Base-by-base conservation (phyloP, 176 grass and related monocot genomes). In the Aegilops speltoides region DNA sequence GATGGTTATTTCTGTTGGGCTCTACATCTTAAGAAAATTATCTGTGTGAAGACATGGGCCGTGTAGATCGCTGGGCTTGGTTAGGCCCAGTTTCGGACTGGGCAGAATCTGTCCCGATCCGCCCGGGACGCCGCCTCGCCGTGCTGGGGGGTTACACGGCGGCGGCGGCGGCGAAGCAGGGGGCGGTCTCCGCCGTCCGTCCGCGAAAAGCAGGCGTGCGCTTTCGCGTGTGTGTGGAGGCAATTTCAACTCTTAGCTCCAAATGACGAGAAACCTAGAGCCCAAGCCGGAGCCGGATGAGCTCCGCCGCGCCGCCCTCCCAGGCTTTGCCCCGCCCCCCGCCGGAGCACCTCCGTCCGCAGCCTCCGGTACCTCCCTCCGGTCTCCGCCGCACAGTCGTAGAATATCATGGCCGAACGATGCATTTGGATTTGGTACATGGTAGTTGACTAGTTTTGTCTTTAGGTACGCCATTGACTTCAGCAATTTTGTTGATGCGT, bases 201-300 rank as follows among this genome's bases (percentile, higher is more conserved):
- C 68, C 20, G 20, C 36, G 14, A 28, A 11, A 52, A 0, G 25
- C 45, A 15, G 43, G 45, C 45, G 15, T 9, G 41, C 12, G 43
- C 43, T 12, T 45, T 1, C 43, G 38, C 3, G 31, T 34, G 68
- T 13, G 68, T 5, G 20, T 23, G 68, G 68, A 71, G 10, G 25
- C 73, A 52, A 52, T 19, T 52, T 29, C 43, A 31, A 14, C n/a
- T 14, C 24, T 50, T 38, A 38, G 36, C 36, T 29, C 48, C 3
- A 43, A 50, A 45, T 72, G 25, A 12, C 41, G 61, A 66, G 60
- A 61, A 8, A 8, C 48, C 64, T 70, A 24, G 65, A 31, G 54
- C 71, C 87, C 82, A 71, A 92, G 40, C 24, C 62, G 52, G 26
- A 90, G 50, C 29, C 52, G 40, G 26, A 88, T 87, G 89, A 97